Evolutionary conservation across 371 early-diverging fungal species (phyloP).

Genomic region (Dichotomocladium elegans): DNA sequence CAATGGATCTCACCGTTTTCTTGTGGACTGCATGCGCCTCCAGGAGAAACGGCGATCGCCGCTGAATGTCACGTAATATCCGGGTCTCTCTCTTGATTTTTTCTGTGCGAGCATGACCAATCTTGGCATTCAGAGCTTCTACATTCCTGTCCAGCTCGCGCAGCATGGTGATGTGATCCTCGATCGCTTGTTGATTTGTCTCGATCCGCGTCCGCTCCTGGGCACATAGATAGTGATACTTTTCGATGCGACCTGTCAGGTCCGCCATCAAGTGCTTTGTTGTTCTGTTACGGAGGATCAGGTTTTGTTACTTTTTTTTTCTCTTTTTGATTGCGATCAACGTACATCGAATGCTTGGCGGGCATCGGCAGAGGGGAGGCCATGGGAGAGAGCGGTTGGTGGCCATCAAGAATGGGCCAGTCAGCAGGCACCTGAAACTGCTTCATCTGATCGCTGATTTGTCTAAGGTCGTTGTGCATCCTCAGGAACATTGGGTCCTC

Average conservation of each 20-base stretch:
- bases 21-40: constrained; percentile 10
- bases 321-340: too few species aligned
- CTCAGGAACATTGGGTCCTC: too few species aligned
- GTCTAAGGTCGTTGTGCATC: not conserved
- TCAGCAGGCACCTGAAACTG: constrained; percentile 5
- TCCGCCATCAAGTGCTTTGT: constrained; percentile 2
- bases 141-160: constrained; percentile 9
- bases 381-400: too few species aligned
- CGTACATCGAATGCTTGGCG: not conserved
- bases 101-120: constrained; percentile 5
- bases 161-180: constrained; percentile 5
- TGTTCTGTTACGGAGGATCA: too few species aligned
- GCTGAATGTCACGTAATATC: constrained; percentile 3
- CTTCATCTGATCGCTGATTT: constrained; percentile 9
- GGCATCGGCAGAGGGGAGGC: too few species aligned
- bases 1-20: constrained; percentile 6
- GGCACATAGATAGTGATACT: constrained; percentile 5
- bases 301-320: too few species aligned
- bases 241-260: constrained; percentile 2
- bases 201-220: constrained; percentile 9
- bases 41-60: constrained; percentile 3
- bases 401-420: constrained; percentile 2
- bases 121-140: constrained; percentile 5
- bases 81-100: constrained; percentile 5
- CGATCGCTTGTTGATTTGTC: constrained; percentile 2